These are phyloP conservation scores for Tricholoma matsutake DNA, from an alignment of 768 basidiomycete species.

Conservation along the genomic window DNA sequence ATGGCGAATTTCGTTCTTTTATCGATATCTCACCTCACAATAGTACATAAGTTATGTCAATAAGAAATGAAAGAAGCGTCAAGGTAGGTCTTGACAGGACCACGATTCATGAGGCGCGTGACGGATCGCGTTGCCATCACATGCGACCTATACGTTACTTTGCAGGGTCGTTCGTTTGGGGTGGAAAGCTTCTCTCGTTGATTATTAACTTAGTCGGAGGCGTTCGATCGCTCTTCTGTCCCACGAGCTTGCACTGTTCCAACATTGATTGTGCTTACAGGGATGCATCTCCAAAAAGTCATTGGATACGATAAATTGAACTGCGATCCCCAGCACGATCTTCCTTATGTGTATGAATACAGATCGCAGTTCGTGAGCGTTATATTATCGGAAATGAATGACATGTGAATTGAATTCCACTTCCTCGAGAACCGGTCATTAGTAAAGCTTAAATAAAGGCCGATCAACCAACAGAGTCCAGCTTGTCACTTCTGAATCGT, in stretches of 20 bases:
- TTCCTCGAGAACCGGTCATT: neutral
- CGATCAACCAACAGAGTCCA: neutral
- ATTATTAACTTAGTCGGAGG: neutral
- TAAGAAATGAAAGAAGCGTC: neutral
- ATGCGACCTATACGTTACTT: too few species aligned
- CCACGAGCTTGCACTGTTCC: neutral
- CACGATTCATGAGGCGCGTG: neutral
- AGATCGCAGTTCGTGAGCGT: neutral
- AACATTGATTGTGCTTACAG: neutral
- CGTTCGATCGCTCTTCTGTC: neutral
- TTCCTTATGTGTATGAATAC: neutral
- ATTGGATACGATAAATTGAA: neutral
- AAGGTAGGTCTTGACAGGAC: too few species aligned
- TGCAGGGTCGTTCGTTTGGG: too few species aligned
- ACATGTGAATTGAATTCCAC: neutral
- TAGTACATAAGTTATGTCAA: too few species aligned
- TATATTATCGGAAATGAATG: neutral
- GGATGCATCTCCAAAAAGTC: neutral
- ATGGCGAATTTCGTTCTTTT: neutral
- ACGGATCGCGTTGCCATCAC: neutral
- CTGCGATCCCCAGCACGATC: neutral
- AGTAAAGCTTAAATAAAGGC: neutral
- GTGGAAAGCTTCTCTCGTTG: too few species aligned
- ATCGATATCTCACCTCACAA: neutral
- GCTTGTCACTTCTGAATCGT: constrained; percentile 23